Evolutionary conservation across 2,329 filamentous ascomycete species (phyloP).

Genomic region (Venturia carpophila): DNA sequence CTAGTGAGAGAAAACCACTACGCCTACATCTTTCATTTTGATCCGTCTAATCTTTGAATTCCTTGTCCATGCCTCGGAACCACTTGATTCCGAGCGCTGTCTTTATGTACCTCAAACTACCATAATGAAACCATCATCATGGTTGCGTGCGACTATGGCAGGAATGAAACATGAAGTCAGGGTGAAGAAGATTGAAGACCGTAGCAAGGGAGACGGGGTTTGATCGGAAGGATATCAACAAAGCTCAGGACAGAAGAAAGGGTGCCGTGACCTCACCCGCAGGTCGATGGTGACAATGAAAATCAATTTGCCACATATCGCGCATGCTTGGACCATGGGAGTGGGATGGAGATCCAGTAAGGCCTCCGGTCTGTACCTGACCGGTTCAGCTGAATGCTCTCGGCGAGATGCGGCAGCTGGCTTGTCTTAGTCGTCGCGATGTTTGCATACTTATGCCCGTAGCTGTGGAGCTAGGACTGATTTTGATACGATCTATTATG

Average conservation of each 20-base stretch:
- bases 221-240: not conserved
- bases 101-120: not conserved
- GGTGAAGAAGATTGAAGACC: not conserved
- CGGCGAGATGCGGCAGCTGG: too few species aligned
- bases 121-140: not conserved
- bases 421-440: too few species aligned
- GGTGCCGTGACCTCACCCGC: not conserved
- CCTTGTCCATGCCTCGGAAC: not conserved
- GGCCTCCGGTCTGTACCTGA: too few species aligned
- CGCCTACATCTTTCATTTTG: not conserved
- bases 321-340: not conserved
- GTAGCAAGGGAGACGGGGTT: not conserved
- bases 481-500: not conserved
- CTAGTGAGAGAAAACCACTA: not conserved
- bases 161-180: not conserved
- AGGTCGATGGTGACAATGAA: not conserved
- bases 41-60: not conserved
- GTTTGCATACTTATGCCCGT: not conserved
- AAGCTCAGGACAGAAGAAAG: not conserved
- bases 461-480: constrained; percentile 8
- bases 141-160: not conserved
- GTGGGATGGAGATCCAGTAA: not conserved
- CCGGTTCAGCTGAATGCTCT: too few species aligned
- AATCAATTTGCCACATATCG: not conserved
- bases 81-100: not conserved